phyloP scores from a whole-genome alignment of 2,329 filamentous ascomycete species.

The Cadophora luteo-olivacea region DNA sequence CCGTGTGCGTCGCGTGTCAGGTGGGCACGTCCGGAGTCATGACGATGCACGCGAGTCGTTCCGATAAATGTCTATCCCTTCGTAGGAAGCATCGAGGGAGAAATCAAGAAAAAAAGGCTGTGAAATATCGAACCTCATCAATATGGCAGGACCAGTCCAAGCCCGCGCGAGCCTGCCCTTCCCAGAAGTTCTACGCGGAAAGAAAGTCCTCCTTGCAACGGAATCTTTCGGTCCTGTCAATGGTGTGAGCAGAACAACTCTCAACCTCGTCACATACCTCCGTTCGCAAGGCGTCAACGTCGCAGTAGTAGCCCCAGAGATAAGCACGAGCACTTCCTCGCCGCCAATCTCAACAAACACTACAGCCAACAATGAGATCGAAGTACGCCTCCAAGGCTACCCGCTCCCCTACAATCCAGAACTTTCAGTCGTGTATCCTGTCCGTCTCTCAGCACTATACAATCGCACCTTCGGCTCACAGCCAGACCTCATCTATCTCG shows the following conservation, averaged over 20 bases:
- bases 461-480: conserved; percentile 61
- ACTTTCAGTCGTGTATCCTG: conserved; percentile 72
- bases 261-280: conserved; percentile 72
- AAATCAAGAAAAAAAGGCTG: not conserved
- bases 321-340: conserved; percentile 50
- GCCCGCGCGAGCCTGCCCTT: conserved; percentile 41
- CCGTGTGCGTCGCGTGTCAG: conserved; percentile 7
- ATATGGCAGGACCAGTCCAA: not conserved
- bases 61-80: not conserved
- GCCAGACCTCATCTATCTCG: conserved; percentile 73
- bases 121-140: not conserved
- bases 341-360: conserved; percentile 26
- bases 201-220: conserved; percentile 70
- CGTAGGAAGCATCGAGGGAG: not conserved
- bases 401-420: conserved; percentile 75
- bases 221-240: conserved; percentile 77
- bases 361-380: conserved; percentile 47
- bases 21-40: conserved; percentile 3
- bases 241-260: conserved; percentile 74
- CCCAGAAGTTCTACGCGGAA: conserved; percentile 58
- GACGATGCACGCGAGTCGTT: conserved; percentile 12
- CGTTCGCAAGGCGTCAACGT: conserved; percentile 68
- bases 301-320: conserved; percentile 69
- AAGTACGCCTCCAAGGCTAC: conserved; percentile 68
- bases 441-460: conserved; percentile 68